A percentile compares a stretch with the other conserved stretches of the same genome.
Conservation (phyloP, 1,284 basidiomycete species). For the Marasmius tenuissimus region DNA sequence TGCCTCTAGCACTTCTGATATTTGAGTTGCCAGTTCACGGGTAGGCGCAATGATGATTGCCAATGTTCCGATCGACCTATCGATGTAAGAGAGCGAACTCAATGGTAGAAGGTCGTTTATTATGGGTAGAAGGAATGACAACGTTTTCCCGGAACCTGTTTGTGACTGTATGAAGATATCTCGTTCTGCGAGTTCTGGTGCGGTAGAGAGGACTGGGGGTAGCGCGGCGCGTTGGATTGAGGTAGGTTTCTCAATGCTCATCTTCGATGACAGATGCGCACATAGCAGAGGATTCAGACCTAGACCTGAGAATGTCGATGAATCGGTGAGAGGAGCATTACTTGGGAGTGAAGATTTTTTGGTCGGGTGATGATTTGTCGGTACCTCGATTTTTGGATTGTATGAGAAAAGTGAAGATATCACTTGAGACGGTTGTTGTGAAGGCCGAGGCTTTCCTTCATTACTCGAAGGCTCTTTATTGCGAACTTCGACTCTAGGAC, state of each 20-base stretch:
- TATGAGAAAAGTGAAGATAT: constrained; percentile 92
- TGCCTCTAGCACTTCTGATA: constrained; percentile 55
- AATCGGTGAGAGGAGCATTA: constrained; percentile 79
- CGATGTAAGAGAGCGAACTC: constrained; percentile 85
- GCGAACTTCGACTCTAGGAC: constrained; percentile 41
- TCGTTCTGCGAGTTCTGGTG: constrained; percentile 44
- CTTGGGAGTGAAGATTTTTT: constrained; percentile 56
- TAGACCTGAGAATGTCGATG: constrained; percentile 73
- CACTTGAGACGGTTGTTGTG: constrained; percentile 53
- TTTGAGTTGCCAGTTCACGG: constrained; percentile 93
- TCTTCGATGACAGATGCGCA: constrained; percentile 78
- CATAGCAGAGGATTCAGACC: constrained; percentile 83
- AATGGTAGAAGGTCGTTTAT: constrained; percentile 93
- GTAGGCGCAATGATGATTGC: constrained; percentile 96
- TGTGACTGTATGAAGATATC: constrained; percentile 97
- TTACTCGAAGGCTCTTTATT: constrained; percentile 15
- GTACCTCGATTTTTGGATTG: constrained; percentile 65
- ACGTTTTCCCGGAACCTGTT: constrained; percentile 97
- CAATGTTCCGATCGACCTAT: constrained; percentile 87
- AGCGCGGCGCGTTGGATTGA: constrained; percentile 87
- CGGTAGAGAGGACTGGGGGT: constrained; percentile 62
- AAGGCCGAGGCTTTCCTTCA: constrained; percentile 13
- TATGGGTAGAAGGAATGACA: constrained; percentile 94
- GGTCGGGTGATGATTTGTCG: constrained; percentile 25
- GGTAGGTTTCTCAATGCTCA: constrained; percentile 86